These are phyloP conservation scores for Backusella tuberculispora DNA, from an alignment of 192 early-diverging fungal genomes.

Conservation along the genomic window DNA sequence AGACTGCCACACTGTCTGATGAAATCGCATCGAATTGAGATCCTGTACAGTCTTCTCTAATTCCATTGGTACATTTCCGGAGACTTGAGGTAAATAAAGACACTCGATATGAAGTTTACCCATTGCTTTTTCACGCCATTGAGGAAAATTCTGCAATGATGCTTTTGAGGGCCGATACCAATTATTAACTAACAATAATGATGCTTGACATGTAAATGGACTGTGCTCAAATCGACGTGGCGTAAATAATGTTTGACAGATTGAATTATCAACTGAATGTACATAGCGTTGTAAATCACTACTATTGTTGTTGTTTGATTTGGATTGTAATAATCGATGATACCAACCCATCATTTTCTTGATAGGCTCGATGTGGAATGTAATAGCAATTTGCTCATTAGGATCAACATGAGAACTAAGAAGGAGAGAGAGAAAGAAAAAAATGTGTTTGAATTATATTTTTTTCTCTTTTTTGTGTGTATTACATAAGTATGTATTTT, in stretches of 20 bases:
- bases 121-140: background rate
- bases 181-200: background rate
- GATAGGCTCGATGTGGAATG: background rate
- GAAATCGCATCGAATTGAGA: conserved; percentile 13
- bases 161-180: background rate
- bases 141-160: background rate
- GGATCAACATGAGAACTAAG: conserved; percentile 4
- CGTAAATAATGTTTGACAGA: conserved; percentile 10
- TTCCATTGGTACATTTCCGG: background rate
- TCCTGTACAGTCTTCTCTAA: background rate
- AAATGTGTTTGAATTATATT: background rate
- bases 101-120: background rate
- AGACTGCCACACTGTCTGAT: background rate
- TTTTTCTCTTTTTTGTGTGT: background rate
- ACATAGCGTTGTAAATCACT: background rate
- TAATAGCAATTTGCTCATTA: background rate
- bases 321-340: background rate
- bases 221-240: conserved; percentile 5
- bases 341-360: background rate
- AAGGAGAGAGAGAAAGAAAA: background rate
- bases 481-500: background rate
- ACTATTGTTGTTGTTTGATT: background rate
- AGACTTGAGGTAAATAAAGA: background rate
- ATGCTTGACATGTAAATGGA: background rate
- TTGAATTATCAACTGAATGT: background rate